Percentiles rank a stretch among this genome's conserved stretches.
Conservation (phyloP, 805 yeast species). For the Spathaspora girioi region DNA sequence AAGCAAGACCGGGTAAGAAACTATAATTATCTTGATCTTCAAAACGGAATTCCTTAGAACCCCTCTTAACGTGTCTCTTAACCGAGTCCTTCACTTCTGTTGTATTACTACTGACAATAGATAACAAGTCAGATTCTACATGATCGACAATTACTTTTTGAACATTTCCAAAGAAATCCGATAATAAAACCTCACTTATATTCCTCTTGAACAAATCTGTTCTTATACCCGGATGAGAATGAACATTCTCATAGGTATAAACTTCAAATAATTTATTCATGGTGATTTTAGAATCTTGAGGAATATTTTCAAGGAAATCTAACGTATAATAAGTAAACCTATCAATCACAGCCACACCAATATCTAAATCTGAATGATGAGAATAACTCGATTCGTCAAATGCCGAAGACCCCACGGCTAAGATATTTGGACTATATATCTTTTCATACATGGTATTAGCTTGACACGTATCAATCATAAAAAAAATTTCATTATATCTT, state of each 20-base stretch:
- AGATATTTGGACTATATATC: constrained; percentile 85
- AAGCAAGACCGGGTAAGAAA: neutral
- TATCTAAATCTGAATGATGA: constrained; percentile 91
- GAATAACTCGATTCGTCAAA: constrained; percentile 89
- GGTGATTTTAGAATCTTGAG: constrained; percentile 69
- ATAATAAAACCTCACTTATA: constrained; percentile 64
- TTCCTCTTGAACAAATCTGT: constrained; percentile 72
- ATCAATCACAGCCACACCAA: constrained; percentile 97
- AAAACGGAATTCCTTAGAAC: constrained; percentile 5
- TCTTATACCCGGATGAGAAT: constrained; percentile 90
- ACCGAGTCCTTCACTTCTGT: neutral
- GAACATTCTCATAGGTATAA: constrained; percentile 80
- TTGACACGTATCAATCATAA: constrained; percentile 98
- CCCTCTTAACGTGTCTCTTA: neutral
- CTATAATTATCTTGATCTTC: constrained; percentile 7
- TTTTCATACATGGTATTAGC: constrained; percentile 96
- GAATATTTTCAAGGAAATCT: constrained; percentile 80
- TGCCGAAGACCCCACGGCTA: constrained; percentile 89
- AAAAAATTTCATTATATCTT: constrained; percentile 90
- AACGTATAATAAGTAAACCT: constrained; percentile 90
- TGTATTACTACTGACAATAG: neutral
- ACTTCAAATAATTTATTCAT: constrained; percentile 81
- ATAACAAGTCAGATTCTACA: constrained; percentile 42
- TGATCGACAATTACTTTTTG: constrained; percentile 69
- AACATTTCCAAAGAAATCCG: constrained; percentile 93